Evolutionary conservation across 139 green algal genomes (phyloP).

Genomic region (Eudorina sp.): DNA sequence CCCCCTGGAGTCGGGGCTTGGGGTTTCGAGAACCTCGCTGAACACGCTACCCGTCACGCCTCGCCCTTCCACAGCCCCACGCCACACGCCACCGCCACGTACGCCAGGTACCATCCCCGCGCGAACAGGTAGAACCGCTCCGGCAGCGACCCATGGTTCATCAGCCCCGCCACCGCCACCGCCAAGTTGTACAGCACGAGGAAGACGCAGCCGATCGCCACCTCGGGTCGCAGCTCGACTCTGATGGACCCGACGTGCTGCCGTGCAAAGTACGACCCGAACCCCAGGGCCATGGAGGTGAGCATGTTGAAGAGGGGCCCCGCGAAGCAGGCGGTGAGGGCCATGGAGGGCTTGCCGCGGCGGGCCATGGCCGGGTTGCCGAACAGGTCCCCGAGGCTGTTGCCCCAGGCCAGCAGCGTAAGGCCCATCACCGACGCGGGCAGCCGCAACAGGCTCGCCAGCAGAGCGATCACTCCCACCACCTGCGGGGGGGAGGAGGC

Average conservation of each 20-base stretch:
- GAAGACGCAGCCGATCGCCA: conserved; percentile 73
- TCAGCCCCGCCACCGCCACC: conserved; percentile 68
- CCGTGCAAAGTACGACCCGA: conserved; percentile 66
- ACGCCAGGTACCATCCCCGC: conserved; percentile 77
- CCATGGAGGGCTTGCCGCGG: conserved; percentile 77
- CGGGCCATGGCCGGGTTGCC: conserved; percentile 87
- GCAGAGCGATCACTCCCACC: conserved; percentile 71
- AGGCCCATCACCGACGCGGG: conserved; percentile 82
- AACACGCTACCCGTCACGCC: background rate
- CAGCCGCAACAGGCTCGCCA: conserved; percentile 72
- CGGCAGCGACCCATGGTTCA: conserved; percentile 68
- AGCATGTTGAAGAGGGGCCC: conserved; percentile 95
- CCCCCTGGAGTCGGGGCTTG: too few relatives aligned
- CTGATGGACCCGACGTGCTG: background rate
- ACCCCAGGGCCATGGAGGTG: conserved; percentile 76
- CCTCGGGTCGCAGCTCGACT: conserved; percentile 69
- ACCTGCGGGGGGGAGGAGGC: too few relatives aligned
- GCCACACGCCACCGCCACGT: conserved; percentile 65
- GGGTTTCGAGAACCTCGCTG: too few relatives aligned
- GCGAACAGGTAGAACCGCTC: conserved; percentile 78
- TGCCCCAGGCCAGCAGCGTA: conserved; percentile 93
- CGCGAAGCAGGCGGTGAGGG: conserved; percentile 93
- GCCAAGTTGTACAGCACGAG: conserved; percentile 75
- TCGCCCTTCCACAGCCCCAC: conserved; percentile 42
- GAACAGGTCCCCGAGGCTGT: conserved; percentile 89